These are phyloP conservation scores for Ganoderma sinense DNA, from an alignment of 1,284 basidiomycete genomes.

Conservation along the genomic window DNA sequence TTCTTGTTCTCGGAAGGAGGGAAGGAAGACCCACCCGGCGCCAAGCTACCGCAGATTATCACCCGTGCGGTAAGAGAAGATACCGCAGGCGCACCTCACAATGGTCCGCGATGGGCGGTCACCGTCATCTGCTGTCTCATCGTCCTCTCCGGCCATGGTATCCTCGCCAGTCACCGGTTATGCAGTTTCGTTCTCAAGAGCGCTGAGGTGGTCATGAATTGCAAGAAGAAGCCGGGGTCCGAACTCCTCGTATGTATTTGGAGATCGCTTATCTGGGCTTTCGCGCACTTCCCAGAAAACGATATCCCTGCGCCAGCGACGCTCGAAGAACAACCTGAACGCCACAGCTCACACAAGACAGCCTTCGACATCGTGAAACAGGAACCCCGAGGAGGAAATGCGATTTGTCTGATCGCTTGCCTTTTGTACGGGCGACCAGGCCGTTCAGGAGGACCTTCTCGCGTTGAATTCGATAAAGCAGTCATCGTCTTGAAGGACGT, in stretches of 20 bases:
- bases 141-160: conserved; percentile 50
- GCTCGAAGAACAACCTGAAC: conserved; percentile 15
- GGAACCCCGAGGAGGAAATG: conserved; percentile 51
- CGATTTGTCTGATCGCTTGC: conserved; percentile 44
- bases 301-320: conserved; percentile 27
- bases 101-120: conserved; percentile 45
- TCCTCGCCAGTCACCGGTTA: conserved; percentile 50
- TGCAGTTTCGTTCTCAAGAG: conserved; percentile 50
- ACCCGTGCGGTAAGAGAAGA: conserved; percentile 33
- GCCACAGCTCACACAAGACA: conserved; percentile 25
- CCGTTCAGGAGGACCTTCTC: neutral
- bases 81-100: conserved; percentile 30
- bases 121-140: conserved; percentile 55
- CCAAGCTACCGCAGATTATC: conserved; percentile 30
- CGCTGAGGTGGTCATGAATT: conserved; percentile 41
- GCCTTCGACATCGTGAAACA: conserved; percentile 53
- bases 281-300: conserved; percentile 38
- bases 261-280: conserved; percentile 64
- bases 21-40: conserved; percentile 16
- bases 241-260: conserved; percentile 55
- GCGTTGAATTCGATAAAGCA: conserved; percentile 38
- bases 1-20: conserved; percentile 33
- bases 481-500: conserved; percentile 48
- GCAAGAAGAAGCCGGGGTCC: conserved; percentile 42
- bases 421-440: conserved; percentile 41